Conservation (phyloP, 2,329 filamentous ascomycete genomes). For the Xylariaceae sp. region DNA sequence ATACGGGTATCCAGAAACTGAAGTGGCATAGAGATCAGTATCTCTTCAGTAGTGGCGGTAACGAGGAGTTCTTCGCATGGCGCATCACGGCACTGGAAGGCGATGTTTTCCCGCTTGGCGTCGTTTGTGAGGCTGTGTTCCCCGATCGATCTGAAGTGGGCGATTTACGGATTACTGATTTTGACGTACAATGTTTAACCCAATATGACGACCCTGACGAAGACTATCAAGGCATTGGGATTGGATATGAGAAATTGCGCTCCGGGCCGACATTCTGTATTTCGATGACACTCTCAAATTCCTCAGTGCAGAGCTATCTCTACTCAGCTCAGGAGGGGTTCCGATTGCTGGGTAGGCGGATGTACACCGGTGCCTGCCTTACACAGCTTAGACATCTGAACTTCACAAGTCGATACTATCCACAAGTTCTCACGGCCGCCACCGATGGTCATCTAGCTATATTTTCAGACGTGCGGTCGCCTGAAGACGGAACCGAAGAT, state of each 20-base stretch:
- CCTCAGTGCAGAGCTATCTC: conserved; percentile 60
- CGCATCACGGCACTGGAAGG: conserved; percentile 53
- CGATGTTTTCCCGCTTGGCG: conserved; percentile 46
- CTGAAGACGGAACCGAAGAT: not conserved
- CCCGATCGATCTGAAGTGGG: conserved; percentile 47
- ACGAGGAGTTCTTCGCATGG: conserved; percentile 90
- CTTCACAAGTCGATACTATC: conserved; percentile 20
- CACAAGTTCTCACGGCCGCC: conserved; percentile 61
- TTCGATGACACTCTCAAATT: conserved; percentile 79
- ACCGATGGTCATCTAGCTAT: conserved; percentile 75
- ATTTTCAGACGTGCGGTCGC: conserved; percentile 41
- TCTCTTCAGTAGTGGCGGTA: conserved; percentile 81
- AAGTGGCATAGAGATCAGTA: conserved; percentile 68
- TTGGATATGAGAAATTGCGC: not conserved
- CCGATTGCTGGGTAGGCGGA: conserved; percentile 47
- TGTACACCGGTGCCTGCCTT: conserved; percentile 70
- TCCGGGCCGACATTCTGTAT: conserved; percentile 48
- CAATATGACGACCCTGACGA: conserved; percentile 24
- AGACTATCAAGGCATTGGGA: conserved; percentile 23
- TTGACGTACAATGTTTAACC: conserved; percentile 51
- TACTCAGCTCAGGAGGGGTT: conserved; percentile 46
- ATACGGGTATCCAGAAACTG: conserved; percentile 76
- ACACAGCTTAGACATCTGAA: conserved; percentile 57
- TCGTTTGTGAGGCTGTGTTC: conserved; percentile 54
- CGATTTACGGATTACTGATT: conserved; percentile 78